Percentiles rank a stretch among this genome's conserved stretches.
These are phyloP conservation scores for Metrosideros polymorpha DNA, from an alignment of 441 rosid species.

Conservation along the genomic window DNA sequence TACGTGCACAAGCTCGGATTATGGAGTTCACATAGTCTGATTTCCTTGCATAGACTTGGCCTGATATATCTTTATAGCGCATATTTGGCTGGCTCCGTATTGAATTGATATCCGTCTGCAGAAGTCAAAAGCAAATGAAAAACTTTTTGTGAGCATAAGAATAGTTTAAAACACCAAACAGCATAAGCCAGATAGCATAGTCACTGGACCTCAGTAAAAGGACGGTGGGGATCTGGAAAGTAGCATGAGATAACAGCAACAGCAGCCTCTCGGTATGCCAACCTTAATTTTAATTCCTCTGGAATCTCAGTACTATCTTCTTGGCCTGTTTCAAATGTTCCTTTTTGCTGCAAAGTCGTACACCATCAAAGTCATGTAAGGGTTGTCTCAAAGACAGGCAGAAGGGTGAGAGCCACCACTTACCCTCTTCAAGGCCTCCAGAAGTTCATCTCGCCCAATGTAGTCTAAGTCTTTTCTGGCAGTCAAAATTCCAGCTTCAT, in stretches of 20 bases:
- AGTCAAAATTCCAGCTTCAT: slow-evolving; percentile 98
- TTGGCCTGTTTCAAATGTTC: slow-evolving; percentile 96
- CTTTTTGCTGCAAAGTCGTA: slow-evolving; percentile 71
- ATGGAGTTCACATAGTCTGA: slow-evolving; percentile 73
- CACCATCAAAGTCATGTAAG: slow-evolving; percentile 7
- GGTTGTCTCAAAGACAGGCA: background rate
- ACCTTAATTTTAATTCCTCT: slow-evolving; percentile 73
- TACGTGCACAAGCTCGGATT: slow-evolving; percentile 88
- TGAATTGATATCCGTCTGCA: slow-evolving; percentile 86
- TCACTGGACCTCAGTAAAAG: slow-evolving; percentile 57
- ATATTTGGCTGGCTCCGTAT: slow-evolving; percentile 70
- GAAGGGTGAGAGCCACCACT: slow-evolving; percentile 5
- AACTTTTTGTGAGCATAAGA: background rate
- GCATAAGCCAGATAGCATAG: background rate
- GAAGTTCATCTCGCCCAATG: slow-evolving; percentile 85
- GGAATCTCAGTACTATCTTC: slow-evolving; percentile 88
- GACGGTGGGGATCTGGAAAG: slow-evolving; percentile 70
- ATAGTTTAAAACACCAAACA: slow-evolving; percentile 1
- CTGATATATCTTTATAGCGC: slow-evolving; percentile 46
- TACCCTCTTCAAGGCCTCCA: slow-evolving; percentile 92
- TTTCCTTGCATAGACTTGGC: slow-evolving; percentile 66
- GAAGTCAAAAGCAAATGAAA: slow-evolving; percentile 8
- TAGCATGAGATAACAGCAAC: slow-evolving; percentile 90
- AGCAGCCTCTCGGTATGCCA: slow-evolving; percentile 95
- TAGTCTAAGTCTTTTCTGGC: slow-evolving; percentile 91